Base-by-base conservation (phyloP, 2,329 filamentous ascomycete species). In the Cladobotryum protrusum region DNA sequence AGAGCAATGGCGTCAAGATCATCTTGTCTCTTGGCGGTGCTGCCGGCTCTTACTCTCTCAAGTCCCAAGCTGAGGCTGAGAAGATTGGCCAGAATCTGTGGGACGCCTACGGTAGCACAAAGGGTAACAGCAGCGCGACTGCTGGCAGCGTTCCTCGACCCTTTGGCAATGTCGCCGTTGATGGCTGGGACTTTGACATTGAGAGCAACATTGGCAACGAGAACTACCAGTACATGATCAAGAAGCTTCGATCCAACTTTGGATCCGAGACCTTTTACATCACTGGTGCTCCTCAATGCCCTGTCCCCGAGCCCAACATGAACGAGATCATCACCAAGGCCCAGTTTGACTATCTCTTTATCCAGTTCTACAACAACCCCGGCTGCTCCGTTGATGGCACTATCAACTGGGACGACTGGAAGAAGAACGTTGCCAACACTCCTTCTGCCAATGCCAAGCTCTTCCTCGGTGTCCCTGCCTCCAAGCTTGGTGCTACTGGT, bases 311-410 rank as follows among this genome's bases (percentile, higher is more conserved):
- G 45, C 37, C 60, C 56, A 64, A 69, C 58, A 75, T 75, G 72
- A 62, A 64, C 51, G 57, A 60, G 17, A 72, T 75, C 51, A 67
- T 77, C 50, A 53, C 63, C 34, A 46, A 57, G 6, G 18, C 54
- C 1, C 17, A 44, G 13, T 57, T 57, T 5, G 56, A 75, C 53
- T 63, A 64, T 43, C 57, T 76, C 7, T 74, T 67, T 55, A 61
- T 74, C 15, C 72, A 76, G 56, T 75, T 74, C 60, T 75, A 75
- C 63, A 75, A 75, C 61, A 76, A 75, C 57, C 61, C 64, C 0
- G 59, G 56, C 24, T 74, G 72, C 54, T 64, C 67, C 18, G 67
- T 55, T 9, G 53, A 56, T 43, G 52, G 53, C 3, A 47, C 49
- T 3, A 54, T 56, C 50, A 60, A 60, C 53, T 60, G 50, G 29